Conservation (phyloP, 2,329 filamentous ascomycete genomes). For the Aplosporella prunicola region DNA sequence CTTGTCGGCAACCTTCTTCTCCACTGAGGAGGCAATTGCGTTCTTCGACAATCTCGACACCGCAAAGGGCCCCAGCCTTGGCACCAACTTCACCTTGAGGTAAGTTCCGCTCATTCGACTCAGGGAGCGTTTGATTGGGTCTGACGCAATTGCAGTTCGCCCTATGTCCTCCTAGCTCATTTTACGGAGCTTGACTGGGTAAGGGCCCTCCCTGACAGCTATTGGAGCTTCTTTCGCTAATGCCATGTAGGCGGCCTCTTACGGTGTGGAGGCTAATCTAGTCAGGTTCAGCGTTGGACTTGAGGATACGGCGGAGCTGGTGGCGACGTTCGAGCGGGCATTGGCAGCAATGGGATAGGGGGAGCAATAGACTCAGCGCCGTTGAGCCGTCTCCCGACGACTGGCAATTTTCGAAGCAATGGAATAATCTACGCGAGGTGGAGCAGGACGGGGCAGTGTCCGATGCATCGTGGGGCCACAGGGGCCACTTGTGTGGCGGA, state of each 20-base stretch:
- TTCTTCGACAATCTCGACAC: constrained; percentile 85
- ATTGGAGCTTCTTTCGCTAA: constrained; percentile 8
- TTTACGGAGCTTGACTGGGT: constrained; percentile 88
- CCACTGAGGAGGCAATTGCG: constrained; percentile 57
- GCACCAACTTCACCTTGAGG: constrained; percentile 90
- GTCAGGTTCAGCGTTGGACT: constrained; percentile 83
- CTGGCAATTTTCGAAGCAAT: too few species aligned
- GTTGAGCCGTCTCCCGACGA: too few species aligned
- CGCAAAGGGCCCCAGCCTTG: constrained; percentile 86
- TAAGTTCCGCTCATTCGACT: constrained; percentile 18
- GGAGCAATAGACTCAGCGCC: too few species aligned
- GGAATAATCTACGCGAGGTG: too few species aligned
- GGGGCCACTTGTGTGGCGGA: too few species aligned
- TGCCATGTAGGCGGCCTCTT: constrained; percentile 51
- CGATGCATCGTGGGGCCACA: too few species aligned
- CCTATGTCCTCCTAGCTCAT: constrained; percentile 86
- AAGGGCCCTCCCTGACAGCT: constrained; percentile 20
- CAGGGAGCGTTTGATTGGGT: too few species aligned
- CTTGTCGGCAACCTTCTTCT: constrained; percentile 72
- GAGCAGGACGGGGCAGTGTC: too few species aligned
- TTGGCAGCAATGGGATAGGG: constrained; percentile 45
- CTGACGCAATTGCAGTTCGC: constrained; percentile 46
- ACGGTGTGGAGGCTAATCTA: constrained; percentile 71
- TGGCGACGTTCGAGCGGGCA: constrained; percentile 56
- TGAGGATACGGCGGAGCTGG: constrained; percentile 63